Conservation (phyloP, 306 rosid genomes). For the Carpinus viminea region DNA sequence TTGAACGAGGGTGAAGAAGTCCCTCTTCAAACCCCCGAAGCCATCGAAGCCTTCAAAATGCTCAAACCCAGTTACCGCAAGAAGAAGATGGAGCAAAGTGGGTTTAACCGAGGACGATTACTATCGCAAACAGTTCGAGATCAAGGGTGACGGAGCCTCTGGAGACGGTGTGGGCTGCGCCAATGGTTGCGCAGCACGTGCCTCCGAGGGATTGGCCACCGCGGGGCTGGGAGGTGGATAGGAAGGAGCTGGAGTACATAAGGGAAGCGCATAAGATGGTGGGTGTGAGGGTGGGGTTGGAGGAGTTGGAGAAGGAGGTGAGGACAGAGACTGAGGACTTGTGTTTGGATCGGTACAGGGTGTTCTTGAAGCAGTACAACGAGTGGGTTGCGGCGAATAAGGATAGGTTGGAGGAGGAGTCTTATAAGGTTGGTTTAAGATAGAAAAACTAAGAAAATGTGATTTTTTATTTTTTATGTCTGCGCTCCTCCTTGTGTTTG, state of each 20-base stretch:
- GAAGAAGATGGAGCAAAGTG: slow-evolving; percentile 74
- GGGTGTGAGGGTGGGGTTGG: slow-evolving; percentile 57
- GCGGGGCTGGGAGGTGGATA: slow-evolving; percentile 85
- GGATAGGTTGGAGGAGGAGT: slow-evolving; percentile 83
- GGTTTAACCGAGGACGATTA: slow-evolving; percentile 86
- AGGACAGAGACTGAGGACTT: slow-evolving; percentile 48
- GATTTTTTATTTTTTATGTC: not conserved
- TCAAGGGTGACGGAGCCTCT: slow-evolving; percentile 69
- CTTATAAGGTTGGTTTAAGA: slow-evolving; percentile 73
- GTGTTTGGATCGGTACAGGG: slow-evolving; percentile 81
- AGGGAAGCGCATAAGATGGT: slow-evolving; percentile 75
- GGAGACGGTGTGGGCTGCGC: slow-evolving; percentile 63
- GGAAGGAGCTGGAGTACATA: slow-evolving; percentile 73
- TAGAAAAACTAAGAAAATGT: not conserved
- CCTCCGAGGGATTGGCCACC: slow-evolving; percentile 99
- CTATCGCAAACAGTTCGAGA: slow-evolving; percentile 62
- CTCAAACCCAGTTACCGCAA: slow-evolving; percentile 66
- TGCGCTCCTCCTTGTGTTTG: not conserved
- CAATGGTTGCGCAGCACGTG: slow-evolving; percentile 58
- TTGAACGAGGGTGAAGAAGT: slow-evolving; percentile 95
- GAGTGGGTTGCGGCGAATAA: slow-evolving; percentile 84
- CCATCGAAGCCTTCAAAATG: slow-evolving; percentile 95
- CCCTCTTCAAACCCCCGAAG: slow-evolving; percentile 73
- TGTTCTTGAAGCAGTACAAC: slow-evolving; percentile 81
- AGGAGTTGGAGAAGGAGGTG: slow-evolving; percentile 49